A percentile compares a stretch with the other conserved stretches of the same genome.
phyloP scores from a whole-genome alignment of 2,329 filamentous ascomycete species.

The Clonostachys solani region DNA sequence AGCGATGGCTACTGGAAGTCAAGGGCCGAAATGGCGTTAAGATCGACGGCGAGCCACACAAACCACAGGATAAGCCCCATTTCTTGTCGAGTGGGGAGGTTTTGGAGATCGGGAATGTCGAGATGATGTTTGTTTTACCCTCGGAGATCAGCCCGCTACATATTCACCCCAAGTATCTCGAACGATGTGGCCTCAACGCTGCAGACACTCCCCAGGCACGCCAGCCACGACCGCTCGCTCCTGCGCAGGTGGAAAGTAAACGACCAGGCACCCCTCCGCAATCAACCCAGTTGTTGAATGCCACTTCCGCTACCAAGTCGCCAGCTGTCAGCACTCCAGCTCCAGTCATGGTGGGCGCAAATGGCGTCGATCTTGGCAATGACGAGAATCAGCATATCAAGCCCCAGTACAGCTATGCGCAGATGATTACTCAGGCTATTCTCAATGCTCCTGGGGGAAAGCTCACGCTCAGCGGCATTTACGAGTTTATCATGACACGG shows the following conservation, averaged over 20 bases:
- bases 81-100: slow-evolving; percentile 81
- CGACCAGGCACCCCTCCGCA: slow-evolving; percentile 55
- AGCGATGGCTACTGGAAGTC: slow-evolving; percentile 79
- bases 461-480: slow-evolving; percentile 87
- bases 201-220: slow-evolving; percentile 10
- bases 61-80: slow-evolving; percentile 57
- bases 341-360: slow-evolving; percentile 28
- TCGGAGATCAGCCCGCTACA: slow-evolving; percentile 61
- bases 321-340: slow-evolving; percentile 27
- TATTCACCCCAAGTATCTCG: slow-evolving; percentile 65
- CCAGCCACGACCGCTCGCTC: slow-evolving; percentile 12
- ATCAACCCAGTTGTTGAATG: background rate
- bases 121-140: slow-evolving; percentile 99
- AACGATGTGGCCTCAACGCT: slow-evolving; percentile 56
- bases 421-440: slow-evolving; percentile 96
- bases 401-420: slow-evolving; percentile 92
- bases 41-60: slow-evolving; percentile 70
- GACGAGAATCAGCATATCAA: slow-evolving; percentile 89
- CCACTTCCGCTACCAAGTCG: slow-evolving; percentile 8
- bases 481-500: slow-evolving; percentile 84
- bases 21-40: slow-evolving; percentile 90
- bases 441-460: slow-evolving; percentile 82
- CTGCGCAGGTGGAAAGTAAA: slow-evolving; percentile 53
- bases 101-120: slow-evolving; percentile 84
- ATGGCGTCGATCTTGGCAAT: slow-evolving; percentile 70